phyloP scores from a whole-genome alignment of 2,329 filamentous ascomycete species.

The Lasiodiplodia citricola region DNA sequence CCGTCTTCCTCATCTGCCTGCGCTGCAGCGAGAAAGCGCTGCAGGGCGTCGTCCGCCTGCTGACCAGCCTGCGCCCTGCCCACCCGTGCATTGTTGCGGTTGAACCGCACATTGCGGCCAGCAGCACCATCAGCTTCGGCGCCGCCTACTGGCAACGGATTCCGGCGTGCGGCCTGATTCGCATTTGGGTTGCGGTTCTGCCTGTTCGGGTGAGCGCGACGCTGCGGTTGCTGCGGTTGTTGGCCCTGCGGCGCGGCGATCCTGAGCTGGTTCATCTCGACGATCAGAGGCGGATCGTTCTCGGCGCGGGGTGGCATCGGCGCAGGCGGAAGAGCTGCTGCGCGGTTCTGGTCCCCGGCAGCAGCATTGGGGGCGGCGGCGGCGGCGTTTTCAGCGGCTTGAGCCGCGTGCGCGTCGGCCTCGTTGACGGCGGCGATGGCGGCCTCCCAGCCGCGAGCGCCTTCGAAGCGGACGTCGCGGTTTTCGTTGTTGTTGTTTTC shows the following conservation, averaged over 20 bases:
- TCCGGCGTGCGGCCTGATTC: not conserved
- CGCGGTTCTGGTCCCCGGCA: not conserved
- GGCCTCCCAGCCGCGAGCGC: slow-evolving; percentile 50
- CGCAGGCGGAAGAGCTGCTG: not conserved
- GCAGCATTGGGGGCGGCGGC: slow-evolving; percentile 33
- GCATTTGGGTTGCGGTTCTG: not conserved
- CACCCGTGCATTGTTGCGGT: not conserved
- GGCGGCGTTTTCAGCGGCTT: slow-evolving; percentile 35
- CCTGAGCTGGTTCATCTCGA: slow-evolving; percentile 13
- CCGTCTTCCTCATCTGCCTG: slow-evolving; percentile 61
- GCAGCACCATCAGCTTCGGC: not conserved
- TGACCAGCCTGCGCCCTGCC: not conserved
- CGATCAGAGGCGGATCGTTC: not conserved
- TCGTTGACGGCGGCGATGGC: slow-evolving; percentile 43
- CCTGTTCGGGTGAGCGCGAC: not conserved
- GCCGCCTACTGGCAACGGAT: not conserved
- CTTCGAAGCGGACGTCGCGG: slow-evolving; percentile 49
- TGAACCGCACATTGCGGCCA: not conserved
- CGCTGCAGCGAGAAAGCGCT: slow-evolving; percentile 59
- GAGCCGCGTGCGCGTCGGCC: slow-evolving; percentile 35
- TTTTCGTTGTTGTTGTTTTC: slow-evolving; percentile 63
- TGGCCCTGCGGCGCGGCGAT: not conserved
- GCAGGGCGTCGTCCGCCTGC: slow-evolving; percentile 42
- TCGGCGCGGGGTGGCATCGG: slow-evolving; percentile 11
- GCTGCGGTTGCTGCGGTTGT: not conserved